Percentiles rank a stretch among this genome's conserved stretches.
phyloP scores from a whole-genome alignment of 1,284 basidiomycete genomes.

The Quambalaria eucalypti region DNA sequence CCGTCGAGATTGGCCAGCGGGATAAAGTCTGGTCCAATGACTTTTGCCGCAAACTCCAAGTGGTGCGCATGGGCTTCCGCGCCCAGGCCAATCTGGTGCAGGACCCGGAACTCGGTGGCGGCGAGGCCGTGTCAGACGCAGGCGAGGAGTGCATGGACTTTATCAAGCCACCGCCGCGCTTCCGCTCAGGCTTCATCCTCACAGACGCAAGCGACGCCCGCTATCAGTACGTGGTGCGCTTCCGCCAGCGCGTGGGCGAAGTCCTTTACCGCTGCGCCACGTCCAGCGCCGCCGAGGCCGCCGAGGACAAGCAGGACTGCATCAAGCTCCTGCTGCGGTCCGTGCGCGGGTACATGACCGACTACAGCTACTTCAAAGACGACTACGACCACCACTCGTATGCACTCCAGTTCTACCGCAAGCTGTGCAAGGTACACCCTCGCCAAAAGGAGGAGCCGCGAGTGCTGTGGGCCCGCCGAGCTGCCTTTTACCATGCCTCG shows the following conservation, averaged over 20 bases:
- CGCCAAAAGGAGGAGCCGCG: slow-evolving; percentile 68
- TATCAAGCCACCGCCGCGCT: slow-evolving; percentile 49
- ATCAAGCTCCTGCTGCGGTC: slow-evolving; percentile 54
- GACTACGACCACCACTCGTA: slow-evolving; percentile 39
- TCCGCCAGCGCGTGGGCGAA: slow-evolving; percentile 63
- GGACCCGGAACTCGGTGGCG: slow-evolving; percentile 55
- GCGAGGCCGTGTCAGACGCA: slow-evolving; percentile 53
- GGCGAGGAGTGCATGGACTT: slow-evolving; percentile 61
- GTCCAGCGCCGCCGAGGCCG: slow-evolving; percentile 52
- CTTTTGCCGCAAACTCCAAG: slow-evolving; percentile 69
- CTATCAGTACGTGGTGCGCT: slow-evolving; percentile 59
- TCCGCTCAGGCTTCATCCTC: slow-evolving; percentile 62
- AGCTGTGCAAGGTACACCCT: slow-evolving; percentile 55
- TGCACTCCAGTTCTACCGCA: slow-evolving; percentile 33
- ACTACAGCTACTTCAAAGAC: slow-evolving; percentile 41
- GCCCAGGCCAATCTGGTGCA: slow-evolving; percentile 60
- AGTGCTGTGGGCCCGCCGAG: slow-evolving; percentile 67
- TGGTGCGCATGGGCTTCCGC: slow-evolving; percentile 59
- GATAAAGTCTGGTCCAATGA: slow-evolving; percentile 66
- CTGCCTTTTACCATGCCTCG: slow-evolving; percentile 58
- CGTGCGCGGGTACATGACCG: slow-evolving; percentile 33
- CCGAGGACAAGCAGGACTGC: slow-evolving; percentile 87
- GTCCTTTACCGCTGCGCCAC: slow-evolving; percentile 63
- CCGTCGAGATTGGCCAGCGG: slow-evolving; percentile 4
- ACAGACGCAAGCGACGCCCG: slow-evolving; percentile 66